Base-by-base conservation (phyloP, 2,329 filamentous ascomycete genomes). In the Diaporthe velutina region DNA sequence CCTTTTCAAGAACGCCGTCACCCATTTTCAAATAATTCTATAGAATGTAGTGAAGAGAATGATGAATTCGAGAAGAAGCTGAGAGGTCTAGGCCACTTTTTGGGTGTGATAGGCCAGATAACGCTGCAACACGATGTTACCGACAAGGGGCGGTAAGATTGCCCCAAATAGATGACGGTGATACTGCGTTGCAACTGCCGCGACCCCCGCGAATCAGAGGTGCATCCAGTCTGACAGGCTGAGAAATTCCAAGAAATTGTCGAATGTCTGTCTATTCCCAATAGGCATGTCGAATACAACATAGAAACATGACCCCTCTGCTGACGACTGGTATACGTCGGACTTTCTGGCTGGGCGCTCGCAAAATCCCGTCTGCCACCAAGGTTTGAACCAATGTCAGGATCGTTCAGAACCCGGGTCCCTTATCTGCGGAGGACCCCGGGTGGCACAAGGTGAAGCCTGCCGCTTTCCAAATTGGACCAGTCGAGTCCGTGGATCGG, bases 341-440 rank as follows among this genome's bases (percentile, higher is more conserved):
- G 64, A 38, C 42, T 13, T 40, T 40, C 15, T 28, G 48, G 30
- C 45, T 54, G 22, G 48, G 64, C 42, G n/a, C 33, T 68, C 33
- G 25, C 64, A 19, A 8, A 22, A 68, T 33, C 33, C 33, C n/a
- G 57, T 40, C 5, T 40, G 48, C 9, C 25, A 38, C 40, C 64
- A 40, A 68, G 33, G 48, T 68, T 68, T 40, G 48, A 40, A 8
- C 48, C n/a, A 28, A 22, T 68, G 35, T 54, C n/a, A 25, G 6
- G n/a, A 25, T 38, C 9, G n/a, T 25, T 25, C 35, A 38, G 35
- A 25, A 8, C 64, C 25, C 33, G 33, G 25, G 2, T 68, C 0
- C 22, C 64, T 45, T 68, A 68, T 68, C 64, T 40, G 42, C 48
- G 64, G 64, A 68, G n/a, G 64, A 68, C 33, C 22, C 45, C 48